Base-by-base conservation (phyloP, 1,284 basidiomycete genomes). In the Kalmanozyma brasiliensis region DNA sequence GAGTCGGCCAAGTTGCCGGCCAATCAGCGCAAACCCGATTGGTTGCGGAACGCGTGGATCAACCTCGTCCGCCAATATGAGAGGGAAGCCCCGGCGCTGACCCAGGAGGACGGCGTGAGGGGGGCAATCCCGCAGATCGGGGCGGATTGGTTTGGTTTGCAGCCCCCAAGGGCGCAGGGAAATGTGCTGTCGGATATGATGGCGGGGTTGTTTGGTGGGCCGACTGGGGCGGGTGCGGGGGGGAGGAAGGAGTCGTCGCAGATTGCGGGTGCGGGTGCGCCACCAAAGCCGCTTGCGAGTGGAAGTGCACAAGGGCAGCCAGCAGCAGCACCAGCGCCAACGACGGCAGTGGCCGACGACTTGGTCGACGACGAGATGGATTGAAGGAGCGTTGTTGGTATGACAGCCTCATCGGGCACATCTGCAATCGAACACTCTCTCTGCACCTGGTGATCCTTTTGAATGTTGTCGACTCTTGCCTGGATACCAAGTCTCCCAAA, bases 161-260 rank as follows among this genome's bases (percentile, higher is more conserved):
- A 66, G 38, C 47, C 43, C 8, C 60, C 46, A 36, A 49, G 71
- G 10, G 37, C 48, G 4, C 49, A 57, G 46, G 56, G 52, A 3
- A 77, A 77, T 37, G 69, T 76, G 49, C 45, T 77, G 48, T 55
- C 35, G 23, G 76, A 77, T 52, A 77, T 77, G 76, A 74, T 77
- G 52, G 65, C 67, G 3, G 52, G 48, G 11, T 46, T 77, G 19
- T 76, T 77, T 45, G 73, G 59, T 23, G 52, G 48, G n/a, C 49
- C 49, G 1, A 35, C 17, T 9, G 32, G 11, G 1, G 30, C n/a
- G 13, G 45, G 30, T 52, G 72, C 19, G 47, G 60, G 22, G 40
- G 26, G 38, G 20, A 46, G 35, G 41, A 34, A 36, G 4, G 16
- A 42, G 33, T 24, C 45, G 13, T 26, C 26, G n/a, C 46, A 47